Base-by-base conservation (phyloP, 1,139 yeast genomes). In the Zygosaccharomyces sapae region DNA sequence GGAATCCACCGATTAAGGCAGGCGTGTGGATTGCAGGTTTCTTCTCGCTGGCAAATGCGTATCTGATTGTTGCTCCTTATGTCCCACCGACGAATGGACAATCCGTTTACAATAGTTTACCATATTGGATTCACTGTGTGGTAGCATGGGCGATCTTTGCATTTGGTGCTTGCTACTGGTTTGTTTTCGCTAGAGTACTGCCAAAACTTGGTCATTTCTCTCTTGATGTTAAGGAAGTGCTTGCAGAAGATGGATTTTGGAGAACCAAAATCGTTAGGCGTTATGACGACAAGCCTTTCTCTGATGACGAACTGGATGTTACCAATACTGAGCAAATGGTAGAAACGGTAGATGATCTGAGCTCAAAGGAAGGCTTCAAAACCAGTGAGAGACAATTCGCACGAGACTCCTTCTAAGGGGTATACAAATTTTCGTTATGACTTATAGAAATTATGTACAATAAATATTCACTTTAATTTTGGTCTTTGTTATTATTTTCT, bases 71-170 rank as follows among this genome's bases (percentile, higher is more conserved):
- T 49, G 92, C 95, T 39, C 96, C 96, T 46, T 86, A 84, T 64
- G 75, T 87, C 54, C 90, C 94, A 36, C 95, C 95, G 44, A 63
- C 74, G 31, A 71, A 62, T 35, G 86, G 83, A 31, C 85, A 83
- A 68, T 72, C 74, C 42, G 89, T 83, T 49, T 86, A 85, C 73
- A 69, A 78, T 40, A 59, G 65, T 47, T 70, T 85, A 58, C 95
- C 94, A 35, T 87, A 86, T 70, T 87, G 80, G 75, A 75, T 83
- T 48, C 95, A 86, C 65, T 82, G 90, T 60, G 95, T 86, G 43
- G 88, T 85, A 19, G 83, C 94, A 8, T 78, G 89, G 83, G 92
- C 83, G 53, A 74, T 87, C 39, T 83, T 87, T 57, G 86, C 73
- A 5, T 65, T 81, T 49, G 96, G 96, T 53, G 80, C 76, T 22